Evolutionary conservation across 345 rosid genomes (phyloP), one percentile per base, ranked within the genome.

Genomic region (Kernera saxatilis): DNA sequence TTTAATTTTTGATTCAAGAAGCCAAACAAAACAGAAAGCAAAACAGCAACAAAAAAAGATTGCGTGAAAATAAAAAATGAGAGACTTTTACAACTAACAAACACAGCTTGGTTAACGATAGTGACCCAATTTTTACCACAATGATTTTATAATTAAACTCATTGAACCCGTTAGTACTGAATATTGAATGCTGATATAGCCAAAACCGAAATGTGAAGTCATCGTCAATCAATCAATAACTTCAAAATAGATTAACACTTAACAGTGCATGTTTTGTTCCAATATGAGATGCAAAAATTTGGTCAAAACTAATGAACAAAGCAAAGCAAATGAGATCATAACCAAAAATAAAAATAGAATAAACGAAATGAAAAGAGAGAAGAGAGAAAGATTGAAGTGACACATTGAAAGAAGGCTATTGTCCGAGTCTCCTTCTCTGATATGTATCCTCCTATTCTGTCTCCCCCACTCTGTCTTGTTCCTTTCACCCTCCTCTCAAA

Each of bases 381-480:
- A 17, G 76, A 54, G 64, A 13, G 51, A 46, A 15, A 74, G 67
- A 59, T 35, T 50, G 73, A 67, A 66, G 78, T 74, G 78, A 67
- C 73, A 67, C 69, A 67, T 67, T 40, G 68, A 74, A 52, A 49
- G 63, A 74, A 74, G 62, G 55, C 55, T 65, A 59, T 21, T 33
- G 19, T 51, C 51, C 37, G 65, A 51, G 74, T 55, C 64, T 53
- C 39, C 48, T 25, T 8, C 78, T 73, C 79, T 75, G 76, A 48
- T 60, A 53, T 61, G 82, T 65, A 78, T 72, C 71, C 75, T 78
- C 81, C 77, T 73, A 46, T 67, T 76, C 81, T 82, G 72, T 76
- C 74, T 81, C 65, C 76, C 61, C 55, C 45, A 55, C 61, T 74
- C 71, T 70, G 90, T 77, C 30, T 78, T 74, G 89, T 89, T 85